These are phyloP conservation scores for Cucurbita maxima DNA, from an alignment of 306 rosid species.

Conservation along the genomic window DNA sequence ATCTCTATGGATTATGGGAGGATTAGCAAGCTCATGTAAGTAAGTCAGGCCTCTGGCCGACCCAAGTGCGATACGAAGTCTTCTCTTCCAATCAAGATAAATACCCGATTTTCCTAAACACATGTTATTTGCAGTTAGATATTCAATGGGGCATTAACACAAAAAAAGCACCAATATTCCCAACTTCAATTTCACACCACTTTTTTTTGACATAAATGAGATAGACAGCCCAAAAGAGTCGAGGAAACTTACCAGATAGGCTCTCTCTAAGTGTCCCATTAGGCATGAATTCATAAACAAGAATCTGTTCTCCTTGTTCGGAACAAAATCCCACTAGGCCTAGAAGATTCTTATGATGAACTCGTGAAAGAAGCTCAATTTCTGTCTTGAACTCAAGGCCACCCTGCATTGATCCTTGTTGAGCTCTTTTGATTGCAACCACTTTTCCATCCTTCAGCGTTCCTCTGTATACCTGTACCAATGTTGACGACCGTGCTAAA, in stretches of 20 bases:
- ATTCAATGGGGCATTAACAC: background rate
- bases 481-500: background rate
- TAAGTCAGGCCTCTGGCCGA: conserved; percentile 93
- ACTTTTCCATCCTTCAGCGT: conserved; percentile 51
- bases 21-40: conserved; percentile 90
- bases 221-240: background rate
- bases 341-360: conserved; percentile 95
- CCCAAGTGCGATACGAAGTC: conserved; percentile 87
- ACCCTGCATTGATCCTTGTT: conserved; percentile 92
- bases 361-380: conserved; percentile 91
- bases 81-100: conserved; percentile 90
- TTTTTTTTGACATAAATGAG: no score
- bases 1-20: conserved; percentile 94
- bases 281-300: conserved; percentile 75
- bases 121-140: background rate
- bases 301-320: conserved; percentile 86
- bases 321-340: conserved; percentile 86
- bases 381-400: conserved; percentile 89
- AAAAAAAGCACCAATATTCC: background rate
- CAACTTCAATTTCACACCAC: background rate
- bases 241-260: conserved; percentile 41
- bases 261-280: conserved; percentile 73
- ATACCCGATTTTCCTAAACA: conserved; percentile 57
- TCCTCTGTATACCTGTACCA: conserved; percentile 66
- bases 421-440: conserved; percentile 89